Evolutionary conservation across 345 rosid species (phyloP), one percentile per base, ranked within the genome.

Genomic region (Aquilaria yunnanensis): DNA sequence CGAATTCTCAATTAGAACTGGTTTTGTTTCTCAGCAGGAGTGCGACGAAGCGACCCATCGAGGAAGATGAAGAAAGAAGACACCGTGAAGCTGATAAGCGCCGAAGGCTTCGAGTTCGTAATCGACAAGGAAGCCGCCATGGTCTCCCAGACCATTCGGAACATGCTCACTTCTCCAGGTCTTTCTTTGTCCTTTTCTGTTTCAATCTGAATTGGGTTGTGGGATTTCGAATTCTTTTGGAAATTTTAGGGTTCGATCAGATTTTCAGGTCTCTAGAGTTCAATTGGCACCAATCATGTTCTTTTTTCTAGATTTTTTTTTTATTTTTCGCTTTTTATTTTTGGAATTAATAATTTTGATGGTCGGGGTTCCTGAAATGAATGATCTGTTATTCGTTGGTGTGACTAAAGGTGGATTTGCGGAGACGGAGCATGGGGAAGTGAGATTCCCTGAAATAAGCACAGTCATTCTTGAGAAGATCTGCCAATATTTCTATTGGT

Each of bases 111-210:
- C 69, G 93, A 89, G 69, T 89, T 86, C 76, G 78, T 89, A 32
- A 81, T 89, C 66, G 81, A 89, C 72, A 84, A 72, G 70, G 85
- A 84, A 82, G 93, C 90, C 59, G 96, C 96, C 32, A 86, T 84
- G 96, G 96, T 89, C 73, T 89, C 96, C 33, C 91, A 86, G 64
- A 89, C 94, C 60, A 89, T 89, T 51, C 85, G 91, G 48, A 89
- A 86, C 89, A 89, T 89, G 96, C 86, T 86, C 31, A 89, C 91
- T 57, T 89, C 96, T 69, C 91, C 94, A 77, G 96, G 96, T 81
- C 32, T 6, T 32, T 54, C 10, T 54, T 32, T 50, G 43, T 31
- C 60, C 12, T 16, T 29, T 54, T 31, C 10, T 32, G 31, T 2
- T 47, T 57, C 29, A 9, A n/a, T 23, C 37, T 23, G 9, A 49